These are phyloP conservation scores for Nepenthes mirabilis DNA, from an alignment of 148 eudicot genomes.

Conservation along the genomic window DNA sequence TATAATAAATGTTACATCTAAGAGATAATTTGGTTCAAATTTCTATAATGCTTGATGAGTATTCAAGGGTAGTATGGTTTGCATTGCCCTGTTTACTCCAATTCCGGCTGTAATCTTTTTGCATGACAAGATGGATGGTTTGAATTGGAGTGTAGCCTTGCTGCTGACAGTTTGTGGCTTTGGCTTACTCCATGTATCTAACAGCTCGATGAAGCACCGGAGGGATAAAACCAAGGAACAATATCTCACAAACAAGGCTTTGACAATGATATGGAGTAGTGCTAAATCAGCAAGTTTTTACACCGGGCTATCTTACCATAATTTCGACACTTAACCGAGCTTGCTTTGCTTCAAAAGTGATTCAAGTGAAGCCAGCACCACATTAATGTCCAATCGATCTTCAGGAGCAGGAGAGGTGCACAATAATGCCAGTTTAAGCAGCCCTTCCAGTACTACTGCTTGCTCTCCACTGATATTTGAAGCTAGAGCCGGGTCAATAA, in stretches of 20 bases:
- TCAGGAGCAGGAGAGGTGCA: conserved; percentile 59
- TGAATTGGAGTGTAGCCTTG: neutral
- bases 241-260: neutral
- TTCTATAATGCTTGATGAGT: too few species aligned
- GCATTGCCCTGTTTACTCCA: neutral
- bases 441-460: conserved; percentile 24
- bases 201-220: too few species aligned
- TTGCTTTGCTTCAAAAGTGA: neutral
- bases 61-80: too few species aligned
- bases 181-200: too few species aligned
- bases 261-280: neutral
- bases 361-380: conserved; percentile 38
- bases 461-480: conserved; percentile 26
- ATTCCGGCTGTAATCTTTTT: neutral
- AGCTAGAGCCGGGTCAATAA: conserved; percentile 45
- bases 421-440: conserved; percentile 61
- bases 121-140: neutral
- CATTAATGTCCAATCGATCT: conserved; percentile 49
- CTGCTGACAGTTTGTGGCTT: neutral
- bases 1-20: too few species aligned
- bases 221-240: neutral
- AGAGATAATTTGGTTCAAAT: too few species aligned
- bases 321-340: neutral
- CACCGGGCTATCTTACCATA: neutral
- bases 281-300: neutral